Evolutionary conservation across 208 protist species (phyloP), one percentile per base, ranked within the genome.

Genomic region (Leishmania arabica): DNA sequence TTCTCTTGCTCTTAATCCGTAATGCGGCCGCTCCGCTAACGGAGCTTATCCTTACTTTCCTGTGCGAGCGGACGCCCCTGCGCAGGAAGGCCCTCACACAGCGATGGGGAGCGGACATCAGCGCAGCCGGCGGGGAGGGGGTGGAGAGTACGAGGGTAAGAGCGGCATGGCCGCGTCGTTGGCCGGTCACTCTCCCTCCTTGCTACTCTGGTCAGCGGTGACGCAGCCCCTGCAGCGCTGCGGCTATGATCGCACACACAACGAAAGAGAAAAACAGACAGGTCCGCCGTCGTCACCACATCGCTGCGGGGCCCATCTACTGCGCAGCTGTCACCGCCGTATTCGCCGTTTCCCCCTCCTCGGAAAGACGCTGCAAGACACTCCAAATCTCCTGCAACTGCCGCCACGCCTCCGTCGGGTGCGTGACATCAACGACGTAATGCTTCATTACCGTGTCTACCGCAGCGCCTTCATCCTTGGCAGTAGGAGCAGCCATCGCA

Each of bases 401-500:
- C 69, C 85, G 60, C 60, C 88, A 82, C 17, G 90, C 85, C 54
- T 85, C 78, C 0, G 88, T 58, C 1, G 89, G 91, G 53, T 90
- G 88, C 2, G 91, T 87, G 15, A 97, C 78, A 68, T 97, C 92
- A 45, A 97, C 79, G 47, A 90, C 88, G 75, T 90, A 95, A 83
- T 95, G 88, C 79, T 70, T 76, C 71, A 92, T 86, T 24, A 83
- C 75, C 17, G 78, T 80, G 19, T 80, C 84, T 15, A 60, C 82
- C 27, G 31, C 31, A 37, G 42, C 37, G 51, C 31, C 37, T 27
- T 31, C 62, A 19, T 27, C 17, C 17, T 13, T 51, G 31, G 6
- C 66, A 21, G 60, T 34, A 66, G 53, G 8, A 40, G 56, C 72
- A 81, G 37, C 78, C 8, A 42, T 42, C 27, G 62, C 74, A 34